Evolutionary conservation across 73 alveolate genomes (phyloP).

Genomic region (Paramecium octaurelia): DNA sequence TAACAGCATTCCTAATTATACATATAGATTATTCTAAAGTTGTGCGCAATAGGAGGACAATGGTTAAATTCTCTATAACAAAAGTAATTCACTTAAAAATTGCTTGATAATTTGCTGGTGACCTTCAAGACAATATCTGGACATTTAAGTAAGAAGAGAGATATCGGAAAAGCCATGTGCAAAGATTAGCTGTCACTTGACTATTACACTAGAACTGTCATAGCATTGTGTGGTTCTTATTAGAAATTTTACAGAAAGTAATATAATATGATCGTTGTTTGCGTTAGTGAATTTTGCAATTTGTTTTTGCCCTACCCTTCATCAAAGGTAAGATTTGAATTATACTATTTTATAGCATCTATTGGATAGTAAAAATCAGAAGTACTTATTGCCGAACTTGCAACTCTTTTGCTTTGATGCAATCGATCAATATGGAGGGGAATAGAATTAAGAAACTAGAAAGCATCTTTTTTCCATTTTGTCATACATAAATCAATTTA

Average conservation of each 20-base stretch:
- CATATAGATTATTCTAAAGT: neutral
- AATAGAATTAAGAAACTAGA: neutral
- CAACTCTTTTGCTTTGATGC: neutral
- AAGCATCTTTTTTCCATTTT: neutral
- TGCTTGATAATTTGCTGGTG: neutral
- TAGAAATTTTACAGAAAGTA: neutral
- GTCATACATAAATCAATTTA: neutral
- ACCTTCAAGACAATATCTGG: neutral
- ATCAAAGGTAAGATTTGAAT: neutral
- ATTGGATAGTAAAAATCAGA: neutral
- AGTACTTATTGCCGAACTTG: neutral
- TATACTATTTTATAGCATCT: neutral
- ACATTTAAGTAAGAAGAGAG: neutral
- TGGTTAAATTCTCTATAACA: neutral
- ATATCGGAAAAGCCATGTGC: neutral
- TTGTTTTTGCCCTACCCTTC: conserved; percentile 29
- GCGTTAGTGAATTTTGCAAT: neutral
- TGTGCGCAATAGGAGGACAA: neutral
- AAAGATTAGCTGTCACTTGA: neutral
- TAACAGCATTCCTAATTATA: neutral
- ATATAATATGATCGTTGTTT: neutral
- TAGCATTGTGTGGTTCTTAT: neutral
- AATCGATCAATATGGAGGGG: neutral
- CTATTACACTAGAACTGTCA: neutral
- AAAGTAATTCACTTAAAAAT: neutral